Evolutionary conservation across 169 alveolate species (phyloP).

Genomic region (Plasmodium billcollinsi): DNA sequence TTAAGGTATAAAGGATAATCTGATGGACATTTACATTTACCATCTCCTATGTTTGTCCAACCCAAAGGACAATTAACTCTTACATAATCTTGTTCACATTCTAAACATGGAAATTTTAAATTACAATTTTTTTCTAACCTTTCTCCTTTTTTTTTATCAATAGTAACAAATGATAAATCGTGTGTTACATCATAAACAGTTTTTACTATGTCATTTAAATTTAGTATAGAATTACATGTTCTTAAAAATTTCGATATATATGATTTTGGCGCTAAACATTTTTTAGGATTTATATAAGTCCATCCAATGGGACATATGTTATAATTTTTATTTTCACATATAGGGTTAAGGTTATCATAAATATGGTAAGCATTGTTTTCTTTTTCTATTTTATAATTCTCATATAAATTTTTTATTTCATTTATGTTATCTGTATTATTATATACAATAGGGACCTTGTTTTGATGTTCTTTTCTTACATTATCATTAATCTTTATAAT

Average conservation of each 20-base stretch:
- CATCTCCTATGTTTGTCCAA: conserved; percentile 77
- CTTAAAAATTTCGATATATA: conserved; percentile 26
- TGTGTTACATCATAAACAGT: conserved; percentile 62
- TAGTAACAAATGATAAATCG: conserved; percentile 61
- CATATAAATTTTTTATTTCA: conserved; percentile 28
- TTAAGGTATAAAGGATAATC: conserved; percentile 68
- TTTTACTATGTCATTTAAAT: conserved; percentile 34
- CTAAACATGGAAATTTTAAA: conserved; percentile 37
- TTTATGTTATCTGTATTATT: background rate
- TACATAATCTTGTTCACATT: conserved; percentile 79
- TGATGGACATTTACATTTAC: conserved; percentile 71
- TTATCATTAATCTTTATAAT: background rate
- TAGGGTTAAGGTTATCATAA: background rate
- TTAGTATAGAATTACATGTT: conserved; percentile 65
- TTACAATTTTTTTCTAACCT: conserved; percentile 19
- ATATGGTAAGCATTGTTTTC: conserved; percentile 20
- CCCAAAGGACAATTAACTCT: conserved; percentile 84
- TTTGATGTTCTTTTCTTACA: background rate
- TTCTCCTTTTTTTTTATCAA: conserved; percentile 4
- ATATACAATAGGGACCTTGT: background rate
- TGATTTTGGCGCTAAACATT: conserved; percentile 43
- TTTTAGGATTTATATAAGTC: conserved; percentile 25
- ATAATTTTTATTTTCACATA: conserved; percentile 44
- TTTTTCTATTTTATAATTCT: conserved; percentile 15
- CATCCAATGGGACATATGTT: conserved; percentile 48